Conservation (phyloP, 805 yeast species). For the Cyberlindnera amylophila region DNA sequence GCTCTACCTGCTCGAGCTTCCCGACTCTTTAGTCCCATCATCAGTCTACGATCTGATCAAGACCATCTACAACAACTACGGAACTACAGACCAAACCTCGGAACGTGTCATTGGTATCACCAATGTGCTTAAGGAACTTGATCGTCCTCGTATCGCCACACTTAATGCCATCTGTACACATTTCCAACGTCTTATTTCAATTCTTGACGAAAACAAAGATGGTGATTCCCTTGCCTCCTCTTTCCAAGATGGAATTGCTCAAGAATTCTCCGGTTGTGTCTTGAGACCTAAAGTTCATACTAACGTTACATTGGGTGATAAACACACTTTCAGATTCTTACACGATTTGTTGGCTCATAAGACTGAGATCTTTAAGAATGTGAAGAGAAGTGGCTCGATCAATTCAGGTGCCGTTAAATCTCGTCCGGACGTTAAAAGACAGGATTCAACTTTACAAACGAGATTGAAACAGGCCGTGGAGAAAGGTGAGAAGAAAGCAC, state of each 20-base stretch:
- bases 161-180: slow-evolving; percentile 78
- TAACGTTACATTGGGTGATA: slow-evolving; percentile 49
- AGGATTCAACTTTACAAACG: slow-evolving; percentile 23
- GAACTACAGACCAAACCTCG: slow-evolving; percentile 27
- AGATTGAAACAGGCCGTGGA: slow-evolving; percentile 27
- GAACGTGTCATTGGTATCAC: slow-evolving; percentile 59
- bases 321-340: slow-evolving; percentile 54
- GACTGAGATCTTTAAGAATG: slow-evolving; percentile 60
- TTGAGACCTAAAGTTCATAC: slow-evolving; percentile 48
- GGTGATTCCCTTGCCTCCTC: slow-evolving; percentile 33
- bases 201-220: slow-evolving; percentile 44
- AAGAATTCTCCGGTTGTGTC: slow-evolving; percentile 62
- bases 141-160: slow-evolving; percentile 71
- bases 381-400: slow-evolving; percentile 35
- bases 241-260: slow-evolving; percentile 47
- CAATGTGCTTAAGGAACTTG: slow-evolving; percentile 61
- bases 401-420: slow-evolving; percentile 4
- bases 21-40: slow-evolving; percentile 68
- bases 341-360: slow-evolving; percentile 59
- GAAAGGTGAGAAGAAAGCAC: slow-evolving; percentile 13
- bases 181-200: slow-evolving; percentile 57
- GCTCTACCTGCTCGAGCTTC: slow-evolving; percentile 72
- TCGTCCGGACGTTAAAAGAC: slow-evolving; percentile 13
- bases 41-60: slow-evolving; percentile 64
- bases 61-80: slow-evolving; percentile 56